Evolutionary conservation across 176 grass and related monocot species (phyloP), one percentile per base, ranked within the genome.

Genomic region (Thalia dealbata): DNA sequence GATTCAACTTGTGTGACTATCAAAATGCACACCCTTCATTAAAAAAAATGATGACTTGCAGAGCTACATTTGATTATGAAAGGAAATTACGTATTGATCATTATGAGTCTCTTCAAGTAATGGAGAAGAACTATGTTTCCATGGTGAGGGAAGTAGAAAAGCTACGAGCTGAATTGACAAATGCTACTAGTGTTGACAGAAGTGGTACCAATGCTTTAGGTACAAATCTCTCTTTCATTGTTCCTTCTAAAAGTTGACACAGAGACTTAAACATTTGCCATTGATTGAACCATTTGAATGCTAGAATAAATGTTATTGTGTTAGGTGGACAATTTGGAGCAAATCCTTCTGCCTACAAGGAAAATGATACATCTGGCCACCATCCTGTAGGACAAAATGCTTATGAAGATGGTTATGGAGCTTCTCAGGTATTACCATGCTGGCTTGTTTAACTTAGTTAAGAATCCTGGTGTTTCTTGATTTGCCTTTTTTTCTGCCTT

Each of bases 91-190:
- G 82, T 69, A 70, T 85, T 68, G 90, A 93, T 26, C 95, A 99
- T 76, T 86, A 81, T 0, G 88, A 99, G 63, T 91, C 95, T 0
- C 77, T 99, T 70, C 87, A 99, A 78, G 76, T 81, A 59, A 91
- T 83, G 85, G 89, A 91, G 78, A 91, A 75, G 78, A 91, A 93
- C 76, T 99, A 91, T 46, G 85, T 82, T 29, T 84, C 90, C 70
- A 91, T 99, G 95, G 88, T 95, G 38, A 86, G 79, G 7, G 90
- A 99, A 71, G 73, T 95, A 42, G 90, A 95, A 73, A 95, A 99
- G 42, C 90, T 99, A 45, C 90, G 81, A 73, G 77, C 83, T 85
- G 87, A 88, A 81, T 66, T 99, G 81, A 78, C 83, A 78, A 88
- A 95, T 61, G 42, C 95, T 30, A 54, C 83, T 79, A 88, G 76